Evolutionary conservation across 352 stramenopile species (phyloP).

Genomic region (Phytophthora multivora): DNA sequence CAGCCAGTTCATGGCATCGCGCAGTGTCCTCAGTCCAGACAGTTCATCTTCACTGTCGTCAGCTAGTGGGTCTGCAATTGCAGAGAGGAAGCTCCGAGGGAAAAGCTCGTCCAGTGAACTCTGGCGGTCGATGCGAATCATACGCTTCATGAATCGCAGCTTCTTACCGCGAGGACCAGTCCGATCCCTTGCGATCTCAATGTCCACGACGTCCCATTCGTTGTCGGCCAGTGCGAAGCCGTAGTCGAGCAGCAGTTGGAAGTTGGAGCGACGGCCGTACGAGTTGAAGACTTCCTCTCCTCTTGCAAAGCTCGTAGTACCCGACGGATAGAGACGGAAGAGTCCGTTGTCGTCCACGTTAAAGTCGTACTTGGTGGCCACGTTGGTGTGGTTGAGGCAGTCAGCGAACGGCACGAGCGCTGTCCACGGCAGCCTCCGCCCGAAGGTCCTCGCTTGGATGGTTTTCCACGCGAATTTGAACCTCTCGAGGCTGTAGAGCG

Average conservation of each 20-base stretch:
- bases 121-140: conserved; percentile 53
- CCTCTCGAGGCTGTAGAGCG: conserved; percentile 62
- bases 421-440: conserved; percentile 88
- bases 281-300: conserved; percentile 91
- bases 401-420: conserved; percentile 92
- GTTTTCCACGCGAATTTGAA: conserved; percentile 90
- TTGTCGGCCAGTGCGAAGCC: conserved; percentile 91
- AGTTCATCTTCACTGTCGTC: conserved; percentile 9
- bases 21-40: conserved; percentile 11
- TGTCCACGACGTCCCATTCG: conserved; percentile 84
- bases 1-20: conserved; percentile 34
- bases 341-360: conserved; percentile 52
- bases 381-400: conserved; percentile 92
- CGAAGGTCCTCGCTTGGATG: conserved; percentile 92
- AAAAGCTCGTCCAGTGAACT: conserved; percentile 60
- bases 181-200: conserved; percentile 54
- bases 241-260: conserved; percentile 92
- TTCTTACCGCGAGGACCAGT: conserved; percentile 30
- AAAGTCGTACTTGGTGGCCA: conserved; percentile 90
- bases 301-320: conserved; percentile 50
- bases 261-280: conserved; percentile 89
- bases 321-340: conserved; percentile 79
- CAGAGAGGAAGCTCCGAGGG: conserved; percentile 32
- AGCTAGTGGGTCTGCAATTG: conserved; percentile 22
- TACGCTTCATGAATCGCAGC: conserved; percentile 50